These are phyloP conservation scores for Neurospora sp. DNA, from an alignment of 495 filamentous ascomycete species.

Conservation along the genomic window DNA sequence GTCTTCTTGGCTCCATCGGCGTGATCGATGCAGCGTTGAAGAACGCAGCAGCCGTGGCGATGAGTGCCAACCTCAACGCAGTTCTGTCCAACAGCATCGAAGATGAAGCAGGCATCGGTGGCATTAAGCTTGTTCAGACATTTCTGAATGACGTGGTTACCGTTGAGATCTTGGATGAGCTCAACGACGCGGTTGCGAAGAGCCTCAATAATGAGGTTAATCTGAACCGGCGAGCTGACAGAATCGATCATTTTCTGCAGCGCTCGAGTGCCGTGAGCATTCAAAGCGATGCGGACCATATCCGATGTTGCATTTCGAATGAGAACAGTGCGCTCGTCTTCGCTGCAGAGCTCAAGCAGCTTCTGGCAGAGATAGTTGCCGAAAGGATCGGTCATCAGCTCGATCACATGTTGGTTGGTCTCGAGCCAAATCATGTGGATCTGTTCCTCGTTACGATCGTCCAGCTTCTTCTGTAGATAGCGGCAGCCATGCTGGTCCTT, in stretches of 20 bases:
- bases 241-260: conserved; percentile 99
- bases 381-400: conserved; percentile 98
- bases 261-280: conserved; percentile 92
- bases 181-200: conserved; percentile 73
- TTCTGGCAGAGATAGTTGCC: conserved; percentile 98
- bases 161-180: conserved; percentile 92
- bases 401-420: conserved; percentile 81
- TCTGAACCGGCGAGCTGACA: conserved; percentile 68
- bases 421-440: conserved; percentile 89
- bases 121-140: conserved; percentile 85
- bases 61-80: conserved; percentile 92
- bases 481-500: conserved; percentile 97
- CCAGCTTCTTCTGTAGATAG: conserved; percentile 92
- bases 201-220: conserved; percentile 70
- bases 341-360: conserved; percentile 81
- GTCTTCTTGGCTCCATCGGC: conserved; percentile 81
- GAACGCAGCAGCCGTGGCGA: conserved; percentile 93
- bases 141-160: conserved; percentile 98
- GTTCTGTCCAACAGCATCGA: conserved; percentile 75
- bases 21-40: conserved; percentile 97
- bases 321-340: conserved; percentile 86
- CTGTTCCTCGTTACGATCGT: conserved; percentile 72
- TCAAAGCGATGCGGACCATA: conserved; percentile 84
- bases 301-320: conserved; percentile 79
- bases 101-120: conserved; percentile 87